phyloP scores from a whole-genome alignment of 345 rosid genomes.

The Abelmoschus esculentus region DNA sequence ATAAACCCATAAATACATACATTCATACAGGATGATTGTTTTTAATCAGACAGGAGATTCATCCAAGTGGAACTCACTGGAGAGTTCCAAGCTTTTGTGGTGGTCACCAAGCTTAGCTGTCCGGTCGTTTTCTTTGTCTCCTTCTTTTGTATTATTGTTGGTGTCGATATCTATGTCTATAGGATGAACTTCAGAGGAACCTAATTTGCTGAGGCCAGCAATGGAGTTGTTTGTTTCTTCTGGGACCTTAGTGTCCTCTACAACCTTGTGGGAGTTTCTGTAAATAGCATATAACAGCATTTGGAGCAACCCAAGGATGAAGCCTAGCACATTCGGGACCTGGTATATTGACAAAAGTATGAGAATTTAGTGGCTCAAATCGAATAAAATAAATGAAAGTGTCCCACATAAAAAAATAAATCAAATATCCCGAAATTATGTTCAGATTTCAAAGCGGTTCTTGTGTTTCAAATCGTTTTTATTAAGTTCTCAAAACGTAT shows the following conservation, averaged over 20 bases:
- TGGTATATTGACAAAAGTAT: slow-evolving; percentile 5
- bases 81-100: slow-evolving; percentile 14
- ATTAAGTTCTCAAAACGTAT: too few species aligned
- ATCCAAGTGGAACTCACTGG: slow-evolving; percentile 11
- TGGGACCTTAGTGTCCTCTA: slow-evolving; percentile 24
- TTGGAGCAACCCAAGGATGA: slow-evolving; percentile 60
- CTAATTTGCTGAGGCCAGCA: slow-evolving; percentile 13
- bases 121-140: not conserved
- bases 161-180: slow-evolving; percentile 12
- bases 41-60: slow-evolving; percentile 25
- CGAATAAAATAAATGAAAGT: not conserved
- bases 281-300: slow-evolving; percentile 55
- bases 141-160: not conserved
- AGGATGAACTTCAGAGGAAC: slow-evolving; percentile 26
- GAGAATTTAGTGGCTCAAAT: not conserved
- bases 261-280: slow-evolving; percentile 28
- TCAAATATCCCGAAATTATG: too few species aligned
- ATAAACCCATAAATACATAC: not conserved
- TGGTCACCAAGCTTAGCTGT: slow-evolving; percentile 6
- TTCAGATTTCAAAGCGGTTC: too few species aligned
- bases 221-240: slow-evolving; percentile 18
- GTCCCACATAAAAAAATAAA: not conserved
- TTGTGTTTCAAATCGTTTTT: too few species aligned
- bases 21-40: not conserved
- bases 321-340: slow-evolving; percentile 76